Percentiles rank a stretch among this genome's conserved stretches.
Evolutionary conservation across 1,284 basidiomycete species (phyloP).

Genomic region (Ustilago hordei): DNA sequence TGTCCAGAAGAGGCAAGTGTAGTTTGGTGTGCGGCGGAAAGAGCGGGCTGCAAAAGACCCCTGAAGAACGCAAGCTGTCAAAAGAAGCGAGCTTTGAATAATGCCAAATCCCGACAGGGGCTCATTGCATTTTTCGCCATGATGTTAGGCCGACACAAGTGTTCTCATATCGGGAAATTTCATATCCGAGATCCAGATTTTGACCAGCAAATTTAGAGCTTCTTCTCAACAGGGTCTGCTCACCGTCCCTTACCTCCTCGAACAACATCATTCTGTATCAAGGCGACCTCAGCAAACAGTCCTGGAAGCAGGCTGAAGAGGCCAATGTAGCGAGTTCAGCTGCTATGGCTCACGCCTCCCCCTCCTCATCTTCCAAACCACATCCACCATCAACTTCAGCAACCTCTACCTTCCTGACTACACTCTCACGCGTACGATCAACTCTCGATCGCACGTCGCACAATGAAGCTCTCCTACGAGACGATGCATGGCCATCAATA

Average conservation of each 20-base stretch:
- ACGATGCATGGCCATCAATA: constrained; percentile 33
- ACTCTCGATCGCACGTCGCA: constrained; percentile 22
- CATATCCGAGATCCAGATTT: constrained; percentile 14
- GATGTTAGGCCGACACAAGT: neutral
- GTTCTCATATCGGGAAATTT: neutral
- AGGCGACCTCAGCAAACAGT: neutral
- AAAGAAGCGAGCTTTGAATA: constrained; percentile 4
- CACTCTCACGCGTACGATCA: constrained; percentile 15
- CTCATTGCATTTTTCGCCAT: neutral
- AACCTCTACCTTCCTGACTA: constrained; percentile 12
- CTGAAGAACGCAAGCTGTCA: constrained; percentile 11
- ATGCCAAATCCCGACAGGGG: constrained; percentile 7
- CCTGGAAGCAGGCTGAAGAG: neutral
- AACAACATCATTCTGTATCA: neutral
- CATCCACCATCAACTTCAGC: constrained; percentile 9
- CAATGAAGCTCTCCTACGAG: constrained; percentile 18
- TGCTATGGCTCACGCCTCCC: constrained; percentile 5
- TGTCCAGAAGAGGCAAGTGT: neutral
- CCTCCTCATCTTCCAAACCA: neutral
- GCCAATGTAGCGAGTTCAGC: neutral
- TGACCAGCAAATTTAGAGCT: neutral
- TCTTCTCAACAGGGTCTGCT: neutral
- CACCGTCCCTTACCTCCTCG: neutral
- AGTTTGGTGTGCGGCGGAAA: neutral
- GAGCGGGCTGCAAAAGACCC: constrained; percentile 11